Evolutionary conservation across 2,329 filamentous ascomycete species (phyloP), one percentile per base, ranked within the genome.

Genomic region (Paraphoma sp.): DNA sequence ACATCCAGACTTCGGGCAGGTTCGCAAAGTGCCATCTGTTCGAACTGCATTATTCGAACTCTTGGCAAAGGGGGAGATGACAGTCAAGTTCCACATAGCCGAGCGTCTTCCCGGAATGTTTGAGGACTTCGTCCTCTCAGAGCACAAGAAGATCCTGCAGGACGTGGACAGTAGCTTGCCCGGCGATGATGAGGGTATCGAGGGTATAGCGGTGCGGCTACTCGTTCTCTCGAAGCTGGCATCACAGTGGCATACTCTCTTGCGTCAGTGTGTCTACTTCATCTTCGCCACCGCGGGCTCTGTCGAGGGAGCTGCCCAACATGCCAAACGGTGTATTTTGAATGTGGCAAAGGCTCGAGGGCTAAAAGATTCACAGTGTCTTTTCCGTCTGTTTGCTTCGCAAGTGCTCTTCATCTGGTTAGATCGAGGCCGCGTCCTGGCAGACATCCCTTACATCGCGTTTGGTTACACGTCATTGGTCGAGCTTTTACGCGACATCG

Each of bases 401-500:
- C 95, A 99, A 69, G 82, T 99, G 6, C 80, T 98, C 3, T 97
- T 92, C 71, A 97, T 93, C 0, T 99, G 93, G 94, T 85, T 96
- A 3, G 87, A 92, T 59, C 80, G 97, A 31, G 67, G 65, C 7
- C 81, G 84, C n/a, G 64, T 50, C 12, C 60, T 71, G 43, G 57
- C 68, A 31, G 82, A 86, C 3, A 90, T 99, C 47, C 94, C 95
- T 0, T 97, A 86, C 69, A 80, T 83, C n/a, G 90, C 95, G 1
- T 99, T 99, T 74, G 89, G 88, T 1, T 99, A 96, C 70, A 56
- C 77, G 1, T 86, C 78, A 14, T 82, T 98, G 1, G 74, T 82
- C 16, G 87, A 91, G 4, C 83, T 99, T 50, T 76, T 97, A 2
- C 70, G 76, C 6, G 87, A 91, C 56, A 86, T 90, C 6, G 87